Evolutionary conservation across 2,329 filamentous ascomycete species (phyloP).

Genomic region (Acephala macrosclerotiorum): DNA sequence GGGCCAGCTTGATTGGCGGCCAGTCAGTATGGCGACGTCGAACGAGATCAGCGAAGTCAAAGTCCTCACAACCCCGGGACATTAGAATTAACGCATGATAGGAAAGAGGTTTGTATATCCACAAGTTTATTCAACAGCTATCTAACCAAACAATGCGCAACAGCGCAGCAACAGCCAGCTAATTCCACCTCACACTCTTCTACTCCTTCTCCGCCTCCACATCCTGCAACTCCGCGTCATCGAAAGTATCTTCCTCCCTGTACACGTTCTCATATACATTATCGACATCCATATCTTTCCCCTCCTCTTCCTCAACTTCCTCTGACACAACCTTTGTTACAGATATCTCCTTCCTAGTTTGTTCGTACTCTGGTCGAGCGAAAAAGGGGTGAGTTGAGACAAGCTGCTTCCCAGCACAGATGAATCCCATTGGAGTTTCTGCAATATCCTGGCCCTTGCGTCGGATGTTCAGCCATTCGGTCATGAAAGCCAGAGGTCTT

Average conservation of each 20-base stretch:
- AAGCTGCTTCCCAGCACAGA: slow-evolving; percentile 50
- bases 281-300: slow-evolving; percentile 9
- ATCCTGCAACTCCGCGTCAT: slow-evolving; percentile 6
- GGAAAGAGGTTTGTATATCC: neutral
- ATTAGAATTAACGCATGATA: no score
- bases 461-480: slow-evolving; percentile 63
- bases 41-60: no score
- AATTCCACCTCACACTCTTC: neutral
- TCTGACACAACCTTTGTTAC: neutral
- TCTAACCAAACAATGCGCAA: neutral
- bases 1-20: no score
- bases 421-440: slow-evolving; percentile 63
- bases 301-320: slow-evolving; percentile 1
- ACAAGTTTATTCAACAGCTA: neutral
- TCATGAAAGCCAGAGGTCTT: slow-evolving; percentile 55
- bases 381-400: slow-evolving; percentile 61
- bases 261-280: slow-evolving; percentile 6
- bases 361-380: neutral
- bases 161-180: neutral
- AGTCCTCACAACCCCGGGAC: no score
- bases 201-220: neutral
- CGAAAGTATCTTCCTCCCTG: slow-evolving; percentile 8
- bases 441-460: slow-evolving; percentile 63
- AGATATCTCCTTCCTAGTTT: neutral
- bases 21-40: no score